Conservation (phyloP, 306 rosid genomes). For the Quercus glauca region DNA sequence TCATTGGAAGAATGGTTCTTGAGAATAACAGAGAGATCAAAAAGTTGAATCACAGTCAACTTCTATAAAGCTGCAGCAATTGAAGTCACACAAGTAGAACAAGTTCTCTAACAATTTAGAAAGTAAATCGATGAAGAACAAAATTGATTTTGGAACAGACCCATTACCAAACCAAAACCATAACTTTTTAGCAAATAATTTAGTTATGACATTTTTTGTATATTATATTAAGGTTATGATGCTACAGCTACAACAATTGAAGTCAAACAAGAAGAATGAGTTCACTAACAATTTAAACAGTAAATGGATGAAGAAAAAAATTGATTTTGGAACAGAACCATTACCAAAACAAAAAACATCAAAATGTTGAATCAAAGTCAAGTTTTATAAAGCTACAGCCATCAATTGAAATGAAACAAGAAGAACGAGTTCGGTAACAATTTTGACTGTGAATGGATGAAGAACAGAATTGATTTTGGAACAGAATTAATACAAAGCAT, state of each 20-base stretch:
- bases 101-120: not conserved
- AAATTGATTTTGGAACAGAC: no score
- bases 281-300: constrained; percentile 11
- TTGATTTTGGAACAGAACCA: not conserved
- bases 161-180: no score
- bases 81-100: not conserved
- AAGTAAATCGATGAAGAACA: no score
- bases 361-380: constrained; percentile 87
- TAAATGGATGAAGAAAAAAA: not conserved
- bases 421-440: constrained; percentile 10
- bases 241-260: no score
- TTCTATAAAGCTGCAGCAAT: constrained; percentile 82
- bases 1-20: constrained; percentile 53
- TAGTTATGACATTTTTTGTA: no score
- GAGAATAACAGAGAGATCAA: constrained; percentile 85
- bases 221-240: no score
- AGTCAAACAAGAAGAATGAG: no score
- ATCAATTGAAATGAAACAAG: constrained; percentile 1
- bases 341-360: constrained; percentile 35
- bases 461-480: no score
- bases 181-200: no score
- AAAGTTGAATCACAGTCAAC: constrained; percentile 88
- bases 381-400: constrained; percentile 81
- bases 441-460: not conserved
- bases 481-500: no score